Base-by-base conservation (phyloP, 202 grass and related monocot genomes). In the Musa balbisiana region DNA sequence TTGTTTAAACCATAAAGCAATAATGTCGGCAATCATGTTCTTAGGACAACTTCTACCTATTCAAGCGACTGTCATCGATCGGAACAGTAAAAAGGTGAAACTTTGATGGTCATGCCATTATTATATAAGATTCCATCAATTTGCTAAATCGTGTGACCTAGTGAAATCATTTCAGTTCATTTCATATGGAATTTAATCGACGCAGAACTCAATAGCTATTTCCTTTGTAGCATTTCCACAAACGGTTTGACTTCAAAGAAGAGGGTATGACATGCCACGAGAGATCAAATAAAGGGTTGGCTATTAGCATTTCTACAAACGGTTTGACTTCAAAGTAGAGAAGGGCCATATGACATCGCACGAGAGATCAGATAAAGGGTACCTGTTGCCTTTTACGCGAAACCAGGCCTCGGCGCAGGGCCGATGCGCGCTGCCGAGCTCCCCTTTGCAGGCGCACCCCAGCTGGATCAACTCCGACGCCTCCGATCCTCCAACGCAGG, bases 401-500 rank as follows among this genome's bases (percentile, higher is more conserved):
- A 74, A 74, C 72, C 72, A 74, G 4, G 72, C 72, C 53, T 74
- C 72, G 20, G 72, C 72, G 22, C 72, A 74, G 11, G 2, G 72
- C 11, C 72, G 53, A 53, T 74, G 72, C 1, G 53, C 72, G 2
- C 1, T 43, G 3, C 53, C 72, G 23, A 74, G 72, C 72, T 74
- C 72, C 11, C 72, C 72, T 51, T 74, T 74, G 53, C 72, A 74
- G 12, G 19, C 24, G 15, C 72, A 74, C 6, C 72, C 72, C 8
- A 74, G 20, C 10, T 74, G 52, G 53, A 74, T 74, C 53, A 74
- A 49, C 23, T 60, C 53, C n/a, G 52, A 55, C 9, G 3, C 24
- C 19, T 23, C 72, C 20, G 52, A n/a, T 58, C 10, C 53, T 15
- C 16, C 52, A 1, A 15, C 19, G 3, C 29, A 24, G 15, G 72